Base-by-base conservation (phyloP, 2,329 filamentous ascomycete species). In the Trichoderma polysporum region DNA sequence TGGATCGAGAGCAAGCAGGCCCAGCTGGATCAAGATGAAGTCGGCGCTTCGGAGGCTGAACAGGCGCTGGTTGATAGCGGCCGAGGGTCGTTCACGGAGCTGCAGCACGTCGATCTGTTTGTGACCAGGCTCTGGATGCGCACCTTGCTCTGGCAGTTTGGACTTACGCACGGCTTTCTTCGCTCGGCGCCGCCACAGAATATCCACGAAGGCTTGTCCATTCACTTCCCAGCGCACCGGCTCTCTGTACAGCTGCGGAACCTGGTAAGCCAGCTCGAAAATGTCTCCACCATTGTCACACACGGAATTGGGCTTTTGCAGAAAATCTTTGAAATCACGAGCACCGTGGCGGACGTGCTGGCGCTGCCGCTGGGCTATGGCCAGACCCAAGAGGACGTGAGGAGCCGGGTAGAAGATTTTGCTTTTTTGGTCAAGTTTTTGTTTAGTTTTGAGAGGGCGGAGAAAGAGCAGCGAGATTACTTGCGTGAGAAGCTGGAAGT, bases 281-380 rank as follows among this genome's bases (percentile, higher is more conserved):
- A 74, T 66, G 74, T 77, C 19, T 74, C 76, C 41, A 82, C 82
- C 62, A 82, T 88, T 67, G 82, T 82, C 31, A 82, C 85, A 4
- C 85, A 88, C 70, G 85, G 86, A 8, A 84, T 80, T 41, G 83
- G 83, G 25, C 85, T 88, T 64, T 77, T 87, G 61, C 82, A 86
- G 68, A 88, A 88, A 72, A 77, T 88, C 4, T 86, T 88, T 65
- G 86, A 88, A 71, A 85, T 88, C 68, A 84, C 85, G 0, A 86
- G 85, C 72, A 87, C 85, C 2, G 84, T 88, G 53, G 84, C 85
- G 9, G 85, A 88, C 69, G 85, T 88, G 2, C 79, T 87, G 25
- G 83, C 84, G 52, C 76, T 86, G 15, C 82, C 83, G 0, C 78
- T 80, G 7, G 79, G 79, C 0, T 79, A 80, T 0, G 68, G 70